These are phyloP conservation scores for Carallia pectinifolia DNA, from an alignment of 345 rosid genomes.

Conservation along the genomic window DNA sequence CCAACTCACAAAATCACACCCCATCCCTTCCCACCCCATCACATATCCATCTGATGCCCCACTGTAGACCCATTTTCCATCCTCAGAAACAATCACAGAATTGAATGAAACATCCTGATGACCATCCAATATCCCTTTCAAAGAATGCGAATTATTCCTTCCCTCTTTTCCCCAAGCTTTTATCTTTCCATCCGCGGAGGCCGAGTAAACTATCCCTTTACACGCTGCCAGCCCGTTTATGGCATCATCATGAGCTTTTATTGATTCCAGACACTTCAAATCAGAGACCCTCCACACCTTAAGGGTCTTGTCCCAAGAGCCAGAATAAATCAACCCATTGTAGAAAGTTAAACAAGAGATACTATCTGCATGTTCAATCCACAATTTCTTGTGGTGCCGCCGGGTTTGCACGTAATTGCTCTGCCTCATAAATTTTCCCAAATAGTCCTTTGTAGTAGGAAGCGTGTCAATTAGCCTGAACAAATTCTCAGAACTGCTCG, in stretches of 20 bases:
- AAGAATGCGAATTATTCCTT: slow-evolving; percentile 13
- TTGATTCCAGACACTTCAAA: slow-evolving; percentile 34
- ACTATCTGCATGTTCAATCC: slow-evolving; percentile 35
- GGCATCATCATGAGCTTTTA: slow-evolving; percentile 37
- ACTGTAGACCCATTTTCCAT: slow-evolving; percentile 36
- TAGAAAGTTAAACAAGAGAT: slow-evolving; percentile 25
- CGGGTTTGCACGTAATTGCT: slow-evolving; percentile 32
- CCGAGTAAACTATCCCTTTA: slow-evolving; percentile 25
- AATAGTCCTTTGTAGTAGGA: slow-evolving; percentile 30
- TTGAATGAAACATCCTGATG: slow-evolving; percentile 29
- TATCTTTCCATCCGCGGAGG: slow-evolving; percentile 36
- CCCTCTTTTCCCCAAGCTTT: slow-evolving; percentile 31
- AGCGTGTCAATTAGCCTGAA: slow-evolving; percentile 28
- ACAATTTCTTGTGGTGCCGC: slow-evolving; percentile 31
- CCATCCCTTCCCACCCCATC: slow-evolving; percentile 28
- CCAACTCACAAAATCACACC: slow-evolving; percentile 20
- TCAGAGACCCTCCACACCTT: slow-evolving; percentile 34
- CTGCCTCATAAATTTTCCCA: slow-evolving; percentile 34
- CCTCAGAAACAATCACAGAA: slow-evolving; percentile 31
- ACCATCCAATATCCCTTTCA: slow-evolving; percentile 69
- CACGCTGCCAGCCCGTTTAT: slow-evolving; percentile 27
- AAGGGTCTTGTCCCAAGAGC: slow-evolving; percentile 35
- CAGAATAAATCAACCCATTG: slow-evolving; percentile 26
- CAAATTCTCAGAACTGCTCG: slow-evolving; percentile 32
- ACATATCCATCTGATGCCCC: slow-evolving; percentile 36